Percentiles rank a stretch among this genome's conserved stretches.
Conservation (phyloP, 352 stramenopile genomes). For the Pythium apleroticum region DNA sequence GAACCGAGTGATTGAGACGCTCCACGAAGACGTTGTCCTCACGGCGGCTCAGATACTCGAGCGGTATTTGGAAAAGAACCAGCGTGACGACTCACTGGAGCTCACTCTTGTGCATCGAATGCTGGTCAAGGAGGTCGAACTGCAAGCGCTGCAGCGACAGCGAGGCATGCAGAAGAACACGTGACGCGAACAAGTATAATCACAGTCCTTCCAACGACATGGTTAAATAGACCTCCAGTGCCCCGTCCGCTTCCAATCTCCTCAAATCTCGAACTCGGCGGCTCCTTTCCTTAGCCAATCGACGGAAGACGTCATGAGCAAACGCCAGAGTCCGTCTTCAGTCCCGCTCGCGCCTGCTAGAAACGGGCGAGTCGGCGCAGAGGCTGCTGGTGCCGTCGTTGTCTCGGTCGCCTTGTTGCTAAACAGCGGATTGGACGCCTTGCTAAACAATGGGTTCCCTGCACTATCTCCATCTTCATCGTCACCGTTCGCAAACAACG, state of each 20-base stretch:
- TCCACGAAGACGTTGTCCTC: constrained; percentile 30
- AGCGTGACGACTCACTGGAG: constrained; percentile 20
- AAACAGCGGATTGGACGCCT: constrained; percentile 10
- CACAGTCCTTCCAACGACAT: neutral
- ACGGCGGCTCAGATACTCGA: constrained; percentile 31
- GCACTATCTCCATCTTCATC: neutral
- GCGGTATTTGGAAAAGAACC: constrained; percentile 17
- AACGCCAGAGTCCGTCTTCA: constrained; percentile 68
- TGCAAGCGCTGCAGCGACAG: constrained; percentile 25
- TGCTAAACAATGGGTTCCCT: constrained; percentile 16
- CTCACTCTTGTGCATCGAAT: constrained; percentile 35
- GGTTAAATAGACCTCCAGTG: constrained; percentile 15
- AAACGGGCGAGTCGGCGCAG: neutral
- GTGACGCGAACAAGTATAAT: neutral
- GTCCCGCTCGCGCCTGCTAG: constrained; percentile 4
- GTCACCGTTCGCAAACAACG: constrained; percentile 15
- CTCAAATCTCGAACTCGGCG: constrained; percentile 38
- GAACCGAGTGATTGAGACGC: constrained; percentile 3
- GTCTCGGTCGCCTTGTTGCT: constrained; percentile 1
- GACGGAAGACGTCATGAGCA: constrained; percentile 76
- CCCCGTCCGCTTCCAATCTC: neutral
- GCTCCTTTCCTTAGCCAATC: constrained; percentile 42
- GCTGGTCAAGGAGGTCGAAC: constrained; percentile 34
- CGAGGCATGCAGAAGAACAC: neutral
- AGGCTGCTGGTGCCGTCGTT: constrained; percentile 2